A percentile compares a stretch with the other conserved stretches of the same genome.
Conservation (phyloP, 768 basidiomycete genomes). For the Suillus variegatus region DNA sequence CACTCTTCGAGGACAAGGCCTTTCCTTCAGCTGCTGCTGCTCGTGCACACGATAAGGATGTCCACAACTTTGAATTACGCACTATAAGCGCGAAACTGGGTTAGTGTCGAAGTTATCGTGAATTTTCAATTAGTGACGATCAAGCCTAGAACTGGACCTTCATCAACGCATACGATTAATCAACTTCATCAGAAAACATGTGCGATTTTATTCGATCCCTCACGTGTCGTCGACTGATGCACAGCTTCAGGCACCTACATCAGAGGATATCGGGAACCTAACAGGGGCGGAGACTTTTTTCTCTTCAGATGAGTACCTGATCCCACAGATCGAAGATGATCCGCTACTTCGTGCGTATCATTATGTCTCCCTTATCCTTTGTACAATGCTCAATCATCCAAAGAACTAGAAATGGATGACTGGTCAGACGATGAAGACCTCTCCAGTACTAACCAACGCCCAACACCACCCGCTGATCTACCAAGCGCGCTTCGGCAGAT, state of each 20-base stretch:
- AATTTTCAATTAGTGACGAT: constrained; percentile 6
- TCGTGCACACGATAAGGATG: constrained; percentile 58
- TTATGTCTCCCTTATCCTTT: neutral
- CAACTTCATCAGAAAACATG: constrained; percentile 84
- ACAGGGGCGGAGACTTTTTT: constrained; percentile 66
- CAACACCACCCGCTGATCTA: constrained; percentile 31
- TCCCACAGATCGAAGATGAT: constrained; percentile 83
- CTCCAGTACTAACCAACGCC: constrained; percentile 8
- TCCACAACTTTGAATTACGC: constrained; percentile 65
- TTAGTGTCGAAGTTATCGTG: constrained; percentile 34
- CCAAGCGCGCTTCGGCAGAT: constrained; percentile 46
- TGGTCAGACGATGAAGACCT: constrained; percentile 71
- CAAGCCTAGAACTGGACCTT: constrained; percentile 64
- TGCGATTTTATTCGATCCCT: constrained; percentile 25
- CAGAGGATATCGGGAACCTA: constrained; percentile 46
- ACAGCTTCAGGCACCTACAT: constrained; percentile 50
- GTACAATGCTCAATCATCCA: neutral
- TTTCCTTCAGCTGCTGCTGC: constrained; percentile 63
- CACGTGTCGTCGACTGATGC: neutral
- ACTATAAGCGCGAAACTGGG: constrained; percentile 52
- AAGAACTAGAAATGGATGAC: constrained; percentile 67
- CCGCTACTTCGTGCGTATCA: constrained; percentile 77
- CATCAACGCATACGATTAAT: constrained; percentile 80
- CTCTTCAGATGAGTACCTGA: constrained; percentile 75
- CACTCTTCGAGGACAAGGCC: constrained; percentile 71